phyloP scores from a whole-genome alignment of 2,329 filamentous ascomycete species.

The Exophiala aquamarina region DNA sequence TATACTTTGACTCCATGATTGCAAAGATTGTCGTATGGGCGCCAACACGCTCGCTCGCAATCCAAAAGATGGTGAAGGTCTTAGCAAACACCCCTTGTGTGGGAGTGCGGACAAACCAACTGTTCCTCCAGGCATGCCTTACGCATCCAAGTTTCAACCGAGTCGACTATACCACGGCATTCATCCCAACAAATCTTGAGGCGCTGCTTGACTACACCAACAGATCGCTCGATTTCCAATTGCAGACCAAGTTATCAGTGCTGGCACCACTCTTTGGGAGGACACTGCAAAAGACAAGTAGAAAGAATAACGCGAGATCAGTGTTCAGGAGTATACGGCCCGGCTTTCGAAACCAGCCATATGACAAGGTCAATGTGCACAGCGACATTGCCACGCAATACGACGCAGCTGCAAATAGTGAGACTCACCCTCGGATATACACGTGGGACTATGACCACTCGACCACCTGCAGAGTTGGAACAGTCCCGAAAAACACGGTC shows the following conservation, averaged over 20 bases:
- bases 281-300: conserved; percentile 11
- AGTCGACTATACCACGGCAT: conserved; percentile 35
- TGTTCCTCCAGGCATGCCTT: conserved; percentile 32
- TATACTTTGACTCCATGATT: conserved; percentile 50
- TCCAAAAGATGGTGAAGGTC: conserved; percentile 36
- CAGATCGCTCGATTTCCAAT: not conserved
- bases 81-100: conserved; percentile 57
- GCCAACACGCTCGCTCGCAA: conserved; percentile 36
- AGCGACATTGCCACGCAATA: not conserved
- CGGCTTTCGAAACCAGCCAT: conserved; percentile 36
- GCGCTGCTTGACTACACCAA: conserved; percentile 30
- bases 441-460: no score
- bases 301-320: not conserved
- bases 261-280: conserved; percentile 25
- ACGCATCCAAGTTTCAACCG: conserved; percentile 46
- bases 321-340: conserved; percentile 29
- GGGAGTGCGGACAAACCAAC: conserved; percentile 56
- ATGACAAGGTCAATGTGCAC: conserved; percentile 33
- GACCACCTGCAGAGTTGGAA: no score
- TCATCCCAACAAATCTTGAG: conserved; percentile 31
- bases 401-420: no score
- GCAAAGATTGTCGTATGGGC: conserved; percentile 49
- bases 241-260: conserved; percentile 12
- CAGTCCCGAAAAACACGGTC: no score
- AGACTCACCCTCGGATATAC: no score